phyloP scores from a whole-genome alignment of 163 green algal species.

The Chlorella variabilis region DNA sequence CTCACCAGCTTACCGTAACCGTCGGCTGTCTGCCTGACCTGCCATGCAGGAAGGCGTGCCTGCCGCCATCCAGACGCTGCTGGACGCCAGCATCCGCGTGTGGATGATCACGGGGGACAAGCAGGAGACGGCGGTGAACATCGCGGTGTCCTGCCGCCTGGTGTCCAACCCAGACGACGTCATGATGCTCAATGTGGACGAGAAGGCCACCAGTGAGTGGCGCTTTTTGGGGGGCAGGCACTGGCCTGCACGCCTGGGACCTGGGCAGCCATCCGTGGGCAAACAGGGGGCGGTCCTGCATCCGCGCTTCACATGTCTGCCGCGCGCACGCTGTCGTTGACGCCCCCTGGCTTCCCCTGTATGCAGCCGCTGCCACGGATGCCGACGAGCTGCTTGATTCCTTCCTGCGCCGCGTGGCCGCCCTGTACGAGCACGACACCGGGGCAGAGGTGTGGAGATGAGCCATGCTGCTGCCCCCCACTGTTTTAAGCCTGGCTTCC shows the following conservation, averaged over 20 bases:
- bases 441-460: background rate
- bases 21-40: background rate
- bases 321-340: background rate
- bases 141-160: conserved; percentile 79
- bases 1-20: too few species aligned
- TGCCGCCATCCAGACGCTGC: conserved; percentile 74
- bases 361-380: conserved; percentile 16
- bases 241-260: too few species aligned
- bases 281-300: background rate
- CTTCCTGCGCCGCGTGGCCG: conserved; percentile 2
- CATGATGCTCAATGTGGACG: conserved; percentile 70
- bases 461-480: too few species aligned
- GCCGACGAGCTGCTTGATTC: conserved; percentile 23
- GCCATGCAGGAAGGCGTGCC: conserved; percentile 81
- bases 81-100: conserved; percentile 74
- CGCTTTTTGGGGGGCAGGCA: background rate
- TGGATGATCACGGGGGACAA: conserved; percentile 94
- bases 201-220: conserved; percentile 26
- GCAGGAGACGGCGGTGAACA: conserved; percentile 88
- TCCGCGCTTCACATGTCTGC: too few species aligned
- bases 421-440: conserved; percentile 5
- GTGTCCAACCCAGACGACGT: conserved; percentile 63
- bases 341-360: background rate
- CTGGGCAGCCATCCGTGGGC: too few species aligned
- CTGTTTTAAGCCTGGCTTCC: too few species aligned